Evolutionary conservation across 495 filamentous ascomycete species (phyloP), one percentile per base, ranked within the genome.

Genomic region (Articulospora tetracladia): DNA sequence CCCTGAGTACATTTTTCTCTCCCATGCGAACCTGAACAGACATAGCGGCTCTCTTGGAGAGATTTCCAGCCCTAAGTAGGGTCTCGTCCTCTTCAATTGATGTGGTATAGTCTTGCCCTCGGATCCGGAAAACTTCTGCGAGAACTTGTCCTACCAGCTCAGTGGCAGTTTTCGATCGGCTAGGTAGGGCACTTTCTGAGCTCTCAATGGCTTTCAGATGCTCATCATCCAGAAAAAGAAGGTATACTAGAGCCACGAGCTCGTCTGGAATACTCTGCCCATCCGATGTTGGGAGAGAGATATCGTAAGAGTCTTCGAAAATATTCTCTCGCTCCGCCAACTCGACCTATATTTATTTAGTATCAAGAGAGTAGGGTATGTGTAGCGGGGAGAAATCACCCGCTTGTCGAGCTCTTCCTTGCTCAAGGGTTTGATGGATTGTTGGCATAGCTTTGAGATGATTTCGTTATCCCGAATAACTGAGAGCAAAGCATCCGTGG

Each of bases 21-120:
- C 92, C 93, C 34, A 85, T 72, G 49, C 92, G 83, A 34, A 96
- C 89, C 61, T 88, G 76, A 2, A 91, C 65, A 0, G 92, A 92
- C 86, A 91, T 92, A 46, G 70, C 78, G 39, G 64, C 74, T 52
- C 87, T 74, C 24, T 68, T 64, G 28, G 60, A 62, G 41, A 77
- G 30, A n/a, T 61, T 68, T 26, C 60, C 57, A 3, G 61, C 60
- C 34, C 34, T 49, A 26, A 93, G 65, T 2, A 90, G 53, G 39
- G 73, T 65, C 26, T 78, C 68, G 60, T 96, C 92, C 23, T 90
- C 78, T 20, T 77, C 74, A 27, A 90, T 66, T 2, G 76, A 82
- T 1, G 88, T 91, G 3, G 69, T 60, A 68, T 96, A 96, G 56
- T 86, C 73, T 3, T 65, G 51, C n/a, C 68, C 60, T 44, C 75